Conservation (phyloP, 2,329 filamentous ascomycete genomes). For the Microsporum audouinii region DNA sequence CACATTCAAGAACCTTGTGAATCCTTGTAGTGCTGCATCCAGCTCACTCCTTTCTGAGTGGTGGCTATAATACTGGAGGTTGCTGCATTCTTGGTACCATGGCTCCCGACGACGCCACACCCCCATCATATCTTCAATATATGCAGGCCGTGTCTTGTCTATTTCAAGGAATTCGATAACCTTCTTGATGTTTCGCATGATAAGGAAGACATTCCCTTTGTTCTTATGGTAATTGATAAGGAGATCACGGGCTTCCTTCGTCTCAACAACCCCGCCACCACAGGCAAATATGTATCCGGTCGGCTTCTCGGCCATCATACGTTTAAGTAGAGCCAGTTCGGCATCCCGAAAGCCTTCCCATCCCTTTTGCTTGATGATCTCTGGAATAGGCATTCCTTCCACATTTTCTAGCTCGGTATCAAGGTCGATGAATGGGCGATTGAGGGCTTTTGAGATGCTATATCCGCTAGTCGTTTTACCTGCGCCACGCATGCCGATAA, state of each 20-base stretch:
- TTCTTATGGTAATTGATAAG: constrained; percentile 60
- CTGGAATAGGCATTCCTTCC: constrained; percentile 65
- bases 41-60: constrained; percentile 43
- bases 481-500: constrained; percentile 94
- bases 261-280: constrained; percentile 87
- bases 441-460: constrained; percentile 68
- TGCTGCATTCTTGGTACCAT: constrained; percentile 89
- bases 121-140: constrained; percentile 79
- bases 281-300: constrained; percentile 79
- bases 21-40: constrained; percentile 52
- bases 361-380: constrained; percentile 65
- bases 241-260: constrained; percentile 62
- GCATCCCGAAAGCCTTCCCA: constrained; percentile 82
- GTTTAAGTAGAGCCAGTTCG: constrained; percentile 63
- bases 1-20: constrained; percentile 58
- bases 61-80: constrained; percentile 83
- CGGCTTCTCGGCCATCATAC: constrained; percentile 62
- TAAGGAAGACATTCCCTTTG: constrained; percentile 74
- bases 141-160: constrained; percentile 85
- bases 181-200: constrained; percentile 76
- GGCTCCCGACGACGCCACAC: constrained; percentile 83
- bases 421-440: constrained; percentile 70
- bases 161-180: constrained; percentile 79
- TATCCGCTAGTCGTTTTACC: constrained; percentile 89
- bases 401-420: constrained; percentile 74